A percentile compares a stretch with the other conserved stretches of the same genome.
phyloP scores from a whole-genome alignment of 257 asterid genomes.

The Scutellaria barbata region DNA sequence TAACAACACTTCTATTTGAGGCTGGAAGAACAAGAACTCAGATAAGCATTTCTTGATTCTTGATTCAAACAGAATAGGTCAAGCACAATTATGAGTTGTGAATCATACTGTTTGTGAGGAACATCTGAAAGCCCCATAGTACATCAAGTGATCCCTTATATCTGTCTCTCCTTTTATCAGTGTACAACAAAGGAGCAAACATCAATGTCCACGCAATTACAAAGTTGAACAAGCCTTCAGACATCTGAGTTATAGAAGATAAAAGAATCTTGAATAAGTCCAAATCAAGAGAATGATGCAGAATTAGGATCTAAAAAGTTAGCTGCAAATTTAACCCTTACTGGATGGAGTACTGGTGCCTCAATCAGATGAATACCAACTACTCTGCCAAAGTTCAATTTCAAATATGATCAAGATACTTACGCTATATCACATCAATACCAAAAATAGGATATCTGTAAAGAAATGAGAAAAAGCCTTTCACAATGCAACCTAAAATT shows the following conservation, averaged over 20 bases:
- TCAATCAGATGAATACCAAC: slow-evolving; percentile 85
- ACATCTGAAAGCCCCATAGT: slow-evolving; percentile 87
- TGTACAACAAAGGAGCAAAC: slow-evolving; percentile 91
- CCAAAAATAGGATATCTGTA: slow-evolving; percentile 3
- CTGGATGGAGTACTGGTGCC: slow-evolving; percentile 77
- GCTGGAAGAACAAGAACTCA: neutral
- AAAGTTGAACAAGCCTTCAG: slow-evolving; percentile 95
- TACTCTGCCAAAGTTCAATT: slow-evolving; percentile 71
- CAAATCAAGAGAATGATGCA: slow-evolving; percentile 5
- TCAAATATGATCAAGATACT: slow-evolving; percentile 48
- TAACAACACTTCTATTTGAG: neutral
- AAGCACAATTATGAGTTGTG: slow-evolving; percentile 25
- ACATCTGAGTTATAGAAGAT: slow-evolving; percentile 56
- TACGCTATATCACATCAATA: neutral
- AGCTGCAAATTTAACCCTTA: slow-evolving; percentile 36
- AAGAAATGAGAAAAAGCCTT: slow-evolving; percentile 3
- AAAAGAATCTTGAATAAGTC: slow-evolving; percentile 30
- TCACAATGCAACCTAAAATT: slow-evolving; percentile 23
- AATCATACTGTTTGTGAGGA: slow-evolving; percentile 91
- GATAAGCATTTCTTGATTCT: slow-evolving; percentile 5
- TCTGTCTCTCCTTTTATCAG: slow-evolving; percentile 73
- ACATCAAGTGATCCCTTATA: slow-evolving; percentile 77
- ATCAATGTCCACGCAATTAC: slow-evolving; percentile 92
- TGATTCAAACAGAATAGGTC: neutral
- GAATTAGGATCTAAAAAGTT: slow-evolving; percentile 5